Conservation (phyloP, 2,329 filamentous ascomycete genomes). For the Pleurostoma richardsiae region DNA sequence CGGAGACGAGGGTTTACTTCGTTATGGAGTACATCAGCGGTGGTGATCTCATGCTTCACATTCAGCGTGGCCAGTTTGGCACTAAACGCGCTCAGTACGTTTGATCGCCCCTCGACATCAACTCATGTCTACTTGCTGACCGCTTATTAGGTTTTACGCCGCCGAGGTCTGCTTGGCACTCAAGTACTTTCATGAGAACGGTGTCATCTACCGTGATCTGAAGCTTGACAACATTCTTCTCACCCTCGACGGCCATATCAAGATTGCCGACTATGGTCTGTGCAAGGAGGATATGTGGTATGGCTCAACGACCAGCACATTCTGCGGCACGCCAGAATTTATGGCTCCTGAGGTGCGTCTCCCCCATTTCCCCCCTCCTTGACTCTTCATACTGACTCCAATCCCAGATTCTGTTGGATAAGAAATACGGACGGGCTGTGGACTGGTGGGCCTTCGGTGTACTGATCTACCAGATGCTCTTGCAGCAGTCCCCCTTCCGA, state of each 20-base stretch:
- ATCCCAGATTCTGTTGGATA: constrained; percentile 82
- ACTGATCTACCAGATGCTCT: constrained; percentile 98
- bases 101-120: background rate
- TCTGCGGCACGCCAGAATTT: constrained; percentile 98
- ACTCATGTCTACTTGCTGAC: constrained; percentile 9
- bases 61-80: constrained; percentile 93
- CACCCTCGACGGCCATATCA: constrained; percentile 94
- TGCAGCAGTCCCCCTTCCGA: constrained; percentile 97
- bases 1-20: constrained; percentile 96
- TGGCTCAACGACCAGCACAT: constrained; percentile 91
- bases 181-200: constrained; percentile 99
- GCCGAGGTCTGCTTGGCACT: constrained; percentile 94
- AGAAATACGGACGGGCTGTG: constrained; percentile 95
- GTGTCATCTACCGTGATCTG: constrained; percentile 96
- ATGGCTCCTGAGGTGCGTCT: constrained; percentile 88
- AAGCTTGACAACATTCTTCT: constrained; percentile 92
- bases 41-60: constrained; percentile 98
- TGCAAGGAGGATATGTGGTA: constrained; percentile 99
- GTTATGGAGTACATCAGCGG: constrained; percentile 99
- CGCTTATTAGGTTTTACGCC: constrained; percentile 75
- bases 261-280: constrained; percentile 96
- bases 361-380: background rate
- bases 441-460: constrained; percentile 99
- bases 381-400: constrained; percentile 16
- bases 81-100: constrained; percentile 91